Percentiles rank a stretch among this genome's conserved stretches.
These are phyloP conservation scores for Torulaspora microellipsoides DNA, from an alignment of 805 yeast species.

Conservation along the genomic window DNA sequence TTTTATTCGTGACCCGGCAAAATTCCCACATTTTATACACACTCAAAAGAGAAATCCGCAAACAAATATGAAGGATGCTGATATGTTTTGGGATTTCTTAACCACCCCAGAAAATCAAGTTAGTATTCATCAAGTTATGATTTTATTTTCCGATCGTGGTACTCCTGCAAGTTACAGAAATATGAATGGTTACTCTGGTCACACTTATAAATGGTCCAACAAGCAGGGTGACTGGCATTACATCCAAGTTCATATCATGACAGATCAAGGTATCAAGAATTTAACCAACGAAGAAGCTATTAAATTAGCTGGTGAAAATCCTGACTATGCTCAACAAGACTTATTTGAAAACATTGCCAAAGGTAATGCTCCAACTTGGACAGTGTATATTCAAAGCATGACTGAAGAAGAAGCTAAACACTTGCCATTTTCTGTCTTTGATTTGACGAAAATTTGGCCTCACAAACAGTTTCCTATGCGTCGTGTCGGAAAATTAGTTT, in stretches of 20 bases:
- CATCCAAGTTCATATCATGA: slow-evolving; percentile 51
- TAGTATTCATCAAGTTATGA: slow-evolving; percentile 65
- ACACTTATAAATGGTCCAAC: slow-evolving; percentile 58
- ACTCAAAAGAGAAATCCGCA: slow-evolving; percentile 68
- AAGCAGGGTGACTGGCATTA: slow-evolving; percentile 50
- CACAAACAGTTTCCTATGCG: slow-evolving; percentile 82
- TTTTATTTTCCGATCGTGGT: slow-evolving; percentile 61
- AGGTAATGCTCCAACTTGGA: slow-evolving; percentile 82
- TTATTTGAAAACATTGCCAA: slow-evolving; percentile 71
- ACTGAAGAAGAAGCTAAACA: slow-evolving; percentile 73
- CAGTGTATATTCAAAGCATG: slow-evolving; percentile 81
- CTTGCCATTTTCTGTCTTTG: slow-evolving; percentile 78
- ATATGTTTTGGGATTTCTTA: slow-evolving; percentile 83
- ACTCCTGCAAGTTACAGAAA: slow-evolving; percentile 50
- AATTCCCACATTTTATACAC: slow-evolving; percentile 63
- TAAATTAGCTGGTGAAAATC: slow-evolving; percentile 65
- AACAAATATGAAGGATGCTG: slow-evolving; percentile 70
- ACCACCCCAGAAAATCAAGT: slow-evolving; percentile 60
- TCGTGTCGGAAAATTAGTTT: slow-evolving; percentile 71
- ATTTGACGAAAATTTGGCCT: slow-evolving; percentile 91
- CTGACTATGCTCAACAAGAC: slow-evolving; percentile 79
- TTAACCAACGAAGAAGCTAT: slow-evolving; percentile 65
- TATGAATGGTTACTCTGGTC: slow-evolving; percentile 66
- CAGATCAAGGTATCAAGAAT: slow-evolving; percentile 52
- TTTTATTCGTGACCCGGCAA: slow-evolving; percentile 58